phyloP scores from a whole-genome alignment of 768 basidiomycete species.

The Suillus americanus region DNA sequence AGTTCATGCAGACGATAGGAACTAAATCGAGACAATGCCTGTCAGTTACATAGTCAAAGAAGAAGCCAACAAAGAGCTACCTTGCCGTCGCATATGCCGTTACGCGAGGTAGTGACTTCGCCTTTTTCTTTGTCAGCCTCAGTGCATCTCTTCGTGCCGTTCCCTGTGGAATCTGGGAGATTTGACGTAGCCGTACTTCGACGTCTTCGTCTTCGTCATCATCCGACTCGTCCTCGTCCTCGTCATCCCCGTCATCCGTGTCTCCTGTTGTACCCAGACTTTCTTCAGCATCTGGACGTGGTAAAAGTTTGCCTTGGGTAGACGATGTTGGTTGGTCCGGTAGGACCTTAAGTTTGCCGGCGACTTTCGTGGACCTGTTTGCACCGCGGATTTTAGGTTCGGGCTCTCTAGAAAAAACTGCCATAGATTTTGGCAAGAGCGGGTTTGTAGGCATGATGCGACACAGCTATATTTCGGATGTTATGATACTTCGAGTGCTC shows the following conservation, averaged over 20 bases:
- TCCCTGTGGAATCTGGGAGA: conserved; percentile 91
- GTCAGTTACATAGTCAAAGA: neutral
- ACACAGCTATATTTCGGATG: neutral
- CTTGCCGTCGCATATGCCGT: conserved; percentile 94
- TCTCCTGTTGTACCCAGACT: conserved; percentile 52
- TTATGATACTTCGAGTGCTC: neutral
- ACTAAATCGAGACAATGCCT: conserved; percentile 37
- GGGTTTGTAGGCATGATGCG: conserved; percentile 29
- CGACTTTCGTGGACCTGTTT: conserved; percentile 77
- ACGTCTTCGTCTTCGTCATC: conserved; percentile 53
- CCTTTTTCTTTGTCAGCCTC: conserved; percentile 90
- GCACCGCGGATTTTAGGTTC: conserved; percentile 62
- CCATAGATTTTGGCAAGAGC: conserved; percentile 31
- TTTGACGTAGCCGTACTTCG: conserved; percentile 63
- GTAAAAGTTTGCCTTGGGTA: conserved; percentile 16
- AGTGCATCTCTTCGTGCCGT: conserved; percentile 91
- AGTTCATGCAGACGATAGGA: conserved; percentile 89
- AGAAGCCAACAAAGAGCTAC: conserved; percentile 39
- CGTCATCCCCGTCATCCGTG: conserved; percentile 67
- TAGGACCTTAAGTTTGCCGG: conserved; percentile 85
- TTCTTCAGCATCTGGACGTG: conserved; percentile 35
- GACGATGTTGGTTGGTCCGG: conserved; percentile 75
- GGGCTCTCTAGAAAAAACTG: conserved; percentile 12
- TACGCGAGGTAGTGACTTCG: conserved; percentile 88
- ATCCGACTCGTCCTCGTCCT: conserved; percentile 58